Base-by-base conservation (phyloP, 2,329 filamentous ascomycete species). In the Chaetomiaceae sp. region DNA sequence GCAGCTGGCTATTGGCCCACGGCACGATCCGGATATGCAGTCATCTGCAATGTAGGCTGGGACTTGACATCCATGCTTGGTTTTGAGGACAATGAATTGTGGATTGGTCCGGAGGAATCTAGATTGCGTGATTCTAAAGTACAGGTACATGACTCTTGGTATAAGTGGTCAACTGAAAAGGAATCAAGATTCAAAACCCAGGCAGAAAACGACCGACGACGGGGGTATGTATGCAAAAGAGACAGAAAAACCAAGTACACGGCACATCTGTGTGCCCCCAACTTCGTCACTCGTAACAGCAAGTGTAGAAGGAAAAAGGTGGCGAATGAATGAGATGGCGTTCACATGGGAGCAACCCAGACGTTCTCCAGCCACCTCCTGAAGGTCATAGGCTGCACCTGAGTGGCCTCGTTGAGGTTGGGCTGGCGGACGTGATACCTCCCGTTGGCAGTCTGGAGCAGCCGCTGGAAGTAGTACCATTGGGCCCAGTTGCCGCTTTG, bases 361-460 rank as follows among this genome's bases (percentile, higher is more conserved):
- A 69, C 67, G n/a, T 65, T 63, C 51, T 70, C 66, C 34, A 86
- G 64, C 82, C 82, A 87, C 39, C 75, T 68, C 53, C 71, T 70
- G 61, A 86, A 82, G 2, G 63, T 69, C 53, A 75, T 69, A 0
- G 82, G 78, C 42, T 71, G 71, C 12, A 83, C 54, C 34, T 72
- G 65, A 12, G 76, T 70, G 4, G 67, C 59, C 4, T 68, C 58
- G 65, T 88, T 87, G 50, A 89, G 69, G 56, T 83, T 85, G 1
- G 81, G 69, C 12, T 77, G 70, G 3, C 72, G 70, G 61, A 87
- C 87, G 58, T 84, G 81, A 63, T 88, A 90, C 9, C 83, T 78
- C 2, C 85, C 83, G 57, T 86, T 80, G 17, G 81, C 81, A 0
- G 87, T 89, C 29, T 84, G 84, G 34, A 88, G 74, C 22, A 89